Conservation (phyloP, 2,329 filamentous ascomycete species). For the Aureobasidium sp. region DNA sequence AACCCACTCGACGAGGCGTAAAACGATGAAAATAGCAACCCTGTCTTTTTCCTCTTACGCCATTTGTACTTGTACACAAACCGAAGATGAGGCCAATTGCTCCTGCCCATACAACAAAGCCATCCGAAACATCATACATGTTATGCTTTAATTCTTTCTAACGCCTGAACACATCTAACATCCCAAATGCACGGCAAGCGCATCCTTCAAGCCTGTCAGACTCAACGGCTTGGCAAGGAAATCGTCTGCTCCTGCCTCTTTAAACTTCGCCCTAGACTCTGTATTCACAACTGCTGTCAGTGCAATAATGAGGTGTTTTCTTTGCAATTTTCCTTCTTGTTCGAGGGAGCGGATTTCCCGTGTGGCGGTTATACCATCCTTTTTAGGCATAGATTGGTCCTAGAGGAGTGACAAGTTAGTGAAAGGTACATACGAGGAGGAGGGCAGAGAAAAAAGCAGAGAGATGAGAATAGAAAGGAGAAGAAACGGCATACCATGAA, state of each 20-base stretch:
- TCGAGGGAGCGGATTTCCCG: slow-evolving; percentile 12
- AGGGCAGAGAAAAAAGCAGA: background rate
- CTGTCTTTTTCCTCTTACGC: no score
- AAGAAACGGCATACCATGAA: slow-evolving; percentile 8
- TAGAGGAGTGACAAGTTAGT: background rate
- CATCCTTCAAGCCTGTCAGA: slow-evolving; percentile 7
- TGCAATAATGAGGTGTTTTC: slow-evolving; percentile 12
- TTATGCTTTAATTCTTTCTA: no score
- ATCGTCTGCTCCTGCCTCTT: slow-evolving; percentile 14
- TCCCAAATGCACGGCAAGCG: slow-evolving; percentile 5
- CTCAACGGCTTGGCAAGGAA: slow-evolving; percentile 13
- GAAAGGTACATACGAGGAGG: no score
- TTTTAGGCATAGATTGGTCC: slow-evolving; percentile 15
- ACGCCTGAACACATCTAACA: background rate
- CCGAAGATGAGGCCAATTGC: background rate
- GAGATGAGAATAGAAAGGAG: background rate
- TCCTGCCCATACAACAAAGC: background rate
- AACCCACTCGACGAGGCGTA: no score
- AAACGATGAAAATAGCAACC: no score
- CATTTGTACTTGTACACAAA: no score
- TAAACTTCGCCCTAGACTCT: slow-evolving; percentile 4
- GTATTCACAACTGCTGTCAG: slow-evolving; percentile 14
- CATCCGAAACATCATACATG: background rate
- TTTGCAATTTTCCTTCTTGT: background rate
- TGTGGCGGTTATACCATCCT: slow-evolving; percentile 14